phyloP scores from a whole-genome alignment of 2,329 filamentous ascomycete genomes.

The Periconia macrospinosa region DNA sequence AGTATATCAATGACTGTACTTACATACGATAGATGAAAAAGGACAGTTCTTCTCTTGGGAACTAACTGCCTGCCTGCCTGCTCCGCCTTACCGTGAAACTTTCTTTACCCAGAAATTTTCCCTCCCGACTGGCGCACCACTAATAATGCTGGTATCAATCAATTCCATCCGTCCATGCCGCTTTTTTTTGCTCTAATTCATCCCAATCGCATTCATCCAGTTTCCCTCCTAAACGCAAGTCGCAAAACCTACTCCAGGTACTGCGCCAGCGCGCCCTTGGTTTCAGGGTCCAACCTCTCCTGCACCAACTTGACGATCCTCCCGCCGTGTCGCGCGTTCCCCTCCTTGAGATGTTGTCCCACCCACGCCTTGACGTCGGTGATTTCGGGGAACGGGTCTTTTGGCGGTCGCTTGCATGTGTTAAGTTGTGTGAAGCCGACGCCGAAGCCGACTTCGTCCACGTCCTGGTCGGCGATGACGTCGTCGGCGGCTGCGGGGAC shows the following conservation, averaged over 20 bases:
- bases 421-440: conserved; percentile 92
- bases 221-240: too few species aligned
- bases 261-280: conserved; percentile 42
- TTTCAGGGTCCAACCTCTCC: conserved; percentile 61
- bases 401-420: conserved; percentile 75
- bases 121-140: background rate
- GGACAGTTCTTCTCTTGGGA: background rate
- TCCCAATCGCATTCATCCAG: background rate
- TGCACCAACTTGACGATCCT: conserved; percentile 71
- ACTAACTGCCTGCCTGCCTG: background rate
- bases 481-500: conserved; percentile 69
- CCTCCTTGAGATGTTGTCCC: conserved; percentile 73
- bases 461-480: conserved; percentile 80
- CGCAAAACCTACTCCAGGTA: conserved; percentile 23
- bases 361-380: conserved; percentile 82
- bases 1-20: too few species aligned
- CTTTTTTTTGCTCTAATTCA: background rate
- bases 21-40: too few species aligned
- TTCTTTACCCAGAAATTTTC: background rate
- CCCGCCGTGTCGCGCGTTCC: conserved; percentile 73
- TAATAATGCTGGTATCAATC: conserved; percentile 6
- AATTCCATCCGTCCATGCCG: background rate
- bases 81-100: too few species aligned
- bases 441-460: conserved; percentile 93
- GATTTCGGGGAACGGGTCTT: conserved; percentile 86